These are phyloP conservation scores for Aspergillaceae sp. DNA, from an alignment of 2,329 filamentous ascomycete genomes.

Conservation along the genomic window DNA sequence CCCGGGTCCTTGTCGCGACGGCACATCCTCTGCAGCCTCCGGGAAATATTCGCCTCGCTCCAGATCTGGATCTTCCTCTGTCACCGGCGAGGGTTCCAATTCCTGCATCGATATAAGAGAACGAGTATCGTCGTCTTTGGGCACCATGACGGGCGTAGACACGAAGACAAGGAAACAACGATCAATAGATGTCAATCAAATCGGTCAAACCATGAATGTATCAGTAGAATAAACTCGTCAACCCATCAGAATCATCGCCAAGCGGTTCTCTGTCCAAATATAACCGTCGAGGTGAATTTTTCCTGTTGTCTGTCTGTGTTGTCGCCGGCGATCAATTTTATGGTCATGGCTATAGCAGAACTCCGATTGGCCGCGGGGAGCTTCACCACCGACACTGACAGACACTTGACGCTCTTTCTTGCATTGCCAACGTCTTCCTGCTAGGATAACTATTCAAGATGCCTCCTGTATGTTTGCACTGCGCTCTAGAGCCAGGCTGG, in stretches of 20 bases:
- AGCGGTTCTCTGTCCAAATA: background rate
- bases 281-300: no score
- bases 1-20: constrained; percentile 1
- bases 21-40: constrained; percentile 12
- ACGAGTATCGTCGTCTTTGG: constrained; percentile 23
- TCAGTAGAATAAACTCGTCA: background rate
- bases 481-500: background rate
- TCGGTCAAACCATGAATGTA: background rate
- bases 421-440: no score
- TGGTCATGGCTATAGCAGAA: background rate
- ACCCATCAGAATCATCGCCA: background rate
- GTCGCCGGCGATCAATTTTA: background rate
- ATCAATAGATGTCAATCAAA: background rate
- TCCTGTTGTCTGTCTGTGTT: background rate
- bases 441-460: constrained; percentile 8
- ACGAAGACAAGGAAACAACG: constrained; percentile 1
- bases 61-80: constrained; percentile 40
- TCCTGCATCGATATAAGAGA: constrained; percentile 61
- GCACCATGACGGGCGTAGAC: background rate
- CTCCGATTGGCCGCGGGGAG: background rate
- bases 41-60: constrained; percentile 45
- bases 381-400: no score
- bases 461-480: constrained; percentile 24
- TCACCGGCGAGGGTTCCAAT: constrained; percentile 75
- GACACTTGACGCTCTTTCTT: no score